Conservation (phyloP, 2,329 filamentous ascomycete species). For the Massarina eburnea region DNA sequence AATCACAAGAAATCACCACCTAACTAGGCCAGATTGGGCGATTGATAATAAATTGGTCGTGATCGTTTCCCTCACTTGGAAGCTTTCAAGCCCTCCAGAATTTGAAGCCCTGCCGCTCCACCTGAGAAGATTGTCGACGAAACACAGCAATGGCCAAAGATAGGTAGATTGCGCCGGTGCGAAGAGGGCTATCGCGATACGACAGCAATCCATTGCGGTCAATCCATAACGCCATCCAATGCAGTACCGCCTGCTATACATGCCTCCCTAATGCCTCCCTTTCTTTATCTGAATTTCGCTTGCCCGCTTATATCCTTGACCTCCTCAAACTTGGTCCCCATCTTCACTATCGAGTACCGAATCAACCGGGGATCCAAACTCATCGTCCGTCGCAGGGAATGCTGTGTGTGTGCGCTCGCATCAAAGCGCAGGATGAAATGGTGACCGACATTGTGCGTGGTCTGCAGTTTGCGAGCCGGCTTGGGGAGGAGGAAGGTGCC, state of each 20-base stretch:
- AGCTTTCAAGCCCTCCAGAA: too few relatives aligned
- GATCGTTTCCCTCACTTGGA: too few relatives aligned
- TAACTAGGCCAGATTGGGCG: too few relatives aligned
- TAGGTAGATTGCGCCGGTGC: not conserved
- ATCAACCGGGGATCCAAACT: slow-evolving; percentile 89
- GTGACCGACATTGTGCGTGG: slow-evolving; percentile 80
- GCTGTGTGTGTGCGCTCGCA: slow-evolving; percentile 70
- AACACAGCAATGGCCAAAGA: too few relatives aligned
- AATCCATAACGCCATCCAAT: slow-evolving; percentile 6
- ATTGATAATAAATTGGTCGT: too few relatives aligned
- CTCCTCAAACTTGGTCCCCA: slow-evolving; percentile 68
- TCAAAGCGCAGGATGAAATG: slow-evolving; percentile 99
- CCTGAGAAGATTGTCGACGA: too few relatives aligned
- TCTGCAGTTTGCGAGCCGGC: slow-evolving; percentile 76
- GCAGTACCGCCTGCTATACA: not conserved
- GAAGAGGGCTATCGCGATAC: too few relatives aligned
- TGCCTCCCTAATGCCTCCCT: slow-evolving; percentile 1
- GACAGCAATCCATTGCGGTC: slow-evolving; percentile 4
- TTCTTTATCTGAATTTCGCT: slow-evolving; percentile 47
- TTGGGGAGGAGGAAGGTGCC: slow-evolving; percentile 85
- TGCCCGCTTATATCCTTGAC: slow-evolving; percentile 60
- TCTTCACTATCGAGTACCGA: slow-evolving; percentile 80
- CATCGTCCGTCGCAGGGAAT: slow-evolving; percentile 73
- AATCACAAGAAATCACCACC: too few relatives aligned
- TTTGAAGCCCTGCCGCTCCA: too few relatives aligned